Base-by-base conservation (phyloP, 257 asterid species). In the Solanum pinnatisectum region DNA sequence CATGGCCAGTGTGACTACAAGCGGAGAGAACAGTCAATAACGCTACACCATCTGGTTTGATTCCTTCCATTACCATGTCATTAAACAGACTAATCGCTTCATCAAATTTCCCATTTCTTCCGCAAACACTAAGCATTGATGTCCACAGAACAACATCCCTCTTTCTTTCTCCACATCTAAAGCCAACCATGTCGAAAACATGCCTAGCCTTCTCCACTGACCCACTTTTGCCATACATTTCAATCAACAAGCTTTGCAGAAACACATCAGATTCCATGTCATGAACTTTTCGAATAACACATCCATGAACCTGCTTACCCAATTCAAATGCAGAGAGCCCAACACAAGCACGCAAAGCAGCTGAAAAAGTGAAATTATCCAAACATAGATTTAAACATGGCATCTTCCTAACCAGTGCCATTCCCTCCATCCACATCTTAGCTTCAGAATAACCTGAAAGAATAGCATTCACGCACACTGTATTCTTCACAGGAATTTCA, bases 161-260 rank as follows among this genome's bases (percentile, higher is more conserved):
- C 83, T 74, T 83, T 70, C 87, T 90, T 87, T 85, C 89, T 68
- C 30, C 85, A 73, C 27, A 90, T 84, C 77, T 88, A 52, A 93
- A 90, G 65, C 96, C 97, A 5, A 88, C 90, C 94, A 90, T 89
- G 39, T 84, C 87, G 33, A 96, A 96, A 25, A 93, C 94, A 74
- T 81, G 90, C 90, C 91, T 89, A 6, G 98, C 98, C 36, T 91
- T 91, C 87, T 92, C 93, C 65, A 90, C 90, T 10, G 91, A 87
- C 71, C 99, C 98, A 89, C 95, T 94, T 87, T 93, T 97, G 1
- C 99, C 98, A 88, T 97, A 96, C 96, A 95, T 93, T 87, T 96
- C 98, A 83, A 97, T 93, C 90, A 97, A 90, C 89, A 97, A 86
- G 86, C 98, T 93, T 92, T 94, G 96, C 12, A 97, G 88, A 87